These are phyloP conservation scores for Penicillium paradoxum DNA, from an alignment of 495 filamentous ascomycete genomes.

Conservation along the genomic window DNA sequence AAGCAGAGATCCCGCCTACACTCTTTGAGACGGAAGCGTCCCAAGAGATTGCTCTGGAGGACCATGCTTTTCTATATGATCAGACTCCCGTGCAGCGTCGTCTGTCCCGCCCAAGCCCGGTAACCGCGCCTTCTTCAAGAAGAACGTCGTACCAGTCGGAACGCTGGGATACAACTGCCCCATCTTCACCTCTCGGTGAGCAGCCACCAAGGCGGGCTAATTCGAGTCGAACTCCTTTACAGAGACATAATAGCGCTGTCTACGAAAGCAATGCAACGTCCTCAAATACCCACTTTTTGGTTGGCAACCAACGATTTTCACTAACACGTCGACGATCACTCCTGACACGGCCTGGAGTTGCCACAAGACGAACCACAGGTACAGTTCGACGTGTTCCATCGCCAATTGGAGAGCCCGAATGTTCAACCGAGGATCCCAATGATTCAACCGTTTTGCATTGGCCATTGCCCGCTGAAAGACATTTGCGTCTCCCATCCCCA, in stretches of 20 bases:
- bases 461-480: conserved; percentile 16
- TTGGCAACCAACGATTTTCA: conserved; percentile 37
- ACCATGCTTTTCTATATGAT: background rate
- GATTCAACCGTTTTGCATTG: conserved; percentile 15
- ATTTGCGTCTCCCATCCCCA: background rate
- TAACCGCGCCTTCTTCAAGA: conserved; percentile 12
- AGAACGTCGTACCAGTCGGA: conserved; percentile 26
- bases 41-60: background rate
- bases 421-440: conserved; percentile 3
- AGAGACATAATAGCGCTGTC: conserved; percentile 23
- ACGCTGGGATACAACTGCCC: conserved; percentile 10
- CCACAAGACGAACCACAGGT: conserved; percentile 38
- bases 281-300: conserved; percentile 36
- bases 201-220: conserved; percentile 27
- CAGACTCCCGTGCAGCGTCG: background rate
- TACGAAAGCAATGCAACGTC: conserved; percentile 28
- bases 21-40: conserved; percentile 16
- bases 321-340: conserved; percentile 46
- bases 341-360: conserved; percentile 44
- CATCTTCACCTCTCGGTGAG: conserved; percentile 8
- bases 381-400: conserved; percentile 21
- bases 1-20: conserved; percentile 16
- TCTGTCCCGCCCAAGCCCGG: conserved; percentile 10
- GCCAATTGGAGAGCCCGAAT: conserved; percentile 22
- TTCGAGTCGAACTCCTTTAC: conserved; percentile 28